These are phyloP conservation scores for Tetrapisispora fleetii DNA, from an alignment of 805 yeast species.

Conservation along the genomic window DNA sequence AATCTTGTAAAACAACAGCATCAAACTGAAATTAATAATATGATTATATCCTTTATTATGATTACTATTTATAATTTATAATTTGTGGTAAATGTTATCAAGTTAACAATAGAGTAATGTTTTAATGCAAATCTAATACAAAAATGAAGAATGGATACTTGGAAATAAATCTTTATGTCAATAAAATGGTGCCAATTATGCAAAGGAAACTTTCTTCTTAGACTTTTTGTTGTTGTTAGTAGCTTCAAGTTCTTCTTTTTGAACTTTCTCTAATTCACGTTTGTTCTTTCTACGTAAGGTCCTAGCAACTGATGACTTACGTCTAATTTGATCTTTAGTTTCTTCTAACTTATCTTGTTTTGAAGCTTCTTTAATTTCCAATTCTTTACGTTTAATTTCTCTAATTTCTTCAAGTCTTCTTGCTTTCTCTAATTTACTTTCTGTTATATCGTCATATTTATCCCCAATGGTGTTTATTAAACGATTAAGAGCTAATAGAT, in stretches of 20 bases:
- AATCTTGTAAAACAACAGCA: neutral
- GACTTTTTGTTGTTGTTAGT: constrained; percentile 22
- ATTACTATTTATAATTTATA: neutral
- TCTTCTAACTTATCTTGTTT: constrained; percentile 61
- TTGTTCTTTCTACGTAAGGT: constrained; percentile 51
- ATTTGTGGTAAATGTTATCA: neutral
- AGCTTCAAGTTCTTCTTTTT: constrained; percentile 5
- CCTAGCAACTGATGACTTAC: constrained; percentile 63
- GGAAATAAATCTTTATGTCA: neutral
- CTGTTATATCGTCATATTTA: constrained; percentile 64
- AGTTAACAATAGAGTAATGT: neutral
- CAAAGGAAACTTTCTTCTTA: constrained; percentile 41
- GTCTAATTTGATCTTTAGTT: constrained; percentile 68
- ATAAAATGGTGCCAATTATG: constrained; percentile 18
- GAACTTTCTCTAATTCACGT: constrained; percentile 13
- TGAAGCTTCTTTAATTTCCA: constrained; percentile 70
- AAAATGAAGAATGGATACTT: neutral
- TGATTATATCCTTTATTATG: neutral
- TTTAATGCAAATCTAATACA: constrained; percentile 1
- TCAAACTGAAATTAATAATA: neutral
- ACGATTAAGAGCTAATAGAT: constrained; percentile 51
- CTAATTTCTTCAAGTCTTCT: constrained; percentile 83
- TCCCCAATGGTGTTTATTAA: constrained; percentile 76
- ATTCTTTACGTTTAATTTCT: constrained; percentile 75
- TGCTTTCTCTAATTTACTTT: constrained; percentile 83